These are phyloP conservation scores for Phylloporus sp. DNA, from an alignment of 768 basidiomycete genomes.

Conservation along the genomic window DNA sequence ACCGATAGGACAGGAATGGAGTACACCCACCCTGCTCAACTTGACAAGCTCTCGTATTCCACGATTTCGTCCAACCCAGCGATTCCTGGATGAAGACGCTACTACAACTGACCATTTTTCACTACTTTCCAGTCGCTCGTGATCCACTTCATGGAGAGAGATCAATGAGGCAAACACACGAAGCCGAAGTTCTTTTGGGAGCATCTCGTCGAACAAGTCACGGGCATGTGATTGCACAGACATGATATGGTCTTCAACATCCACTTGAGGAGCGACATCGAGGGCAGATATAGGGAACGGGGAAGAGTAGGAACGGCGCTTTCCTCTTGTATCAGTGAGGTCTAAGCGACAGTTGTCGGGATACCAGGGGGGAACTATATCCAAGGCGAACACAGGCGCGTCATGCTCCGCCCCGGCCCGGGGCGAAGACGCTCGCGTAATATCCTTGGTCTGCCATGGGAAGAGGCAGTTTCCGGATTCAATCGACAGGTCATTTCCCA, in stretches of 20 bases:
- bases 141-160: conserved; percentile 55
- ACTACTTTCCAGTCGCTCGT: conserved; percentile 40
- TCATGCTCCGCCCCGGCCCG: conserved; percentile 14
- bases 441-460: conserved; percentile 41
- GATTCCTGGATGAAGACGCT: conserved; percentile 57
- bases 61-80: conserved; percentile 73
- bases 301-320: conserved; percentile 60
- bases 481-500: conserved; percentile 17
- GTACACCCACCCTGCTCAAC: conserved; percentile 65
- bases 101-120: conserved; percentile 58
- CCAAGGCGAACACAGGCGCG: conserved; percentile 3
- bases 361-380: conserved; percentile 9
- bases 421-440: conserved; percentile 10
- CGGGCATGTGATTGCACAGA: conserved; percentile 43
- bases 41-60: conserved; percentile 77
- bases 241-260: conserved; percentile 47
- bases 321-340: conserved; percentile 35
- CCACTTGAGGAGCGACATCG: conserved; percentile 49
- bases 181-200: conserved; percentile 71
- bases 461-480: conserved; percentile 36
- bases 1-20: conserved; percentile 8
- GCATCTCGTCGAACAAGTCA: conserved; percentile 63
- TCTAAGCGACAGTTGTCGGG: conserved; percentile 16
- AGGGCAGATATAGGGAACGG: conserved; percentile 60
- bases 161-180: conserved; percentile 55